These are phyloP conservation scores for Jatropha podagrica DNA, from an alignment of 441 rosid genomes.

Conservation along the genomic window DNA sequence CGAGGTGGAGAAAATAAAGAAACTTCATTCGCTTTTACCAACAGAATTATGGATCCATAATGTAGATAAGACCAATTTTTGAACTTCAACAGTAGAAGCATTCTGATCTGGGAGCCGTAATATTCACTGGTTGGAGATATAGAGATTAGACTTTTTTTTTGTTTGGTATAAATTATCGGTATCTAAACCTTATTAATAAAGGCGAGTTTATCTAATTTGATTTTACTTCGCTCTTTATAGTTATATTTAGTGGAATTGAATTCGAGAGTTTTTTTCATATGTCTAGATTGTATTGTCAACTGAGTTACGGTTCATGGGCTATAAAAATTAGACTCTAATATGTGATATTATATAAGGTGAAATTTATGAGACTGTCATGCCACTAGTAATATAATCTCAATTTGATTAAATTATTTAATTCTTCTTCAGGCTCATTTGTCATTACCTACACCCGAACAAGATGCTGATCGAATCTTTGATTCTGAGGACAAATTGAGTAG, in stretches of 20 bases:
- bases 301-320: too few relatives aligned
- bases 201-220: too few relatives aligned
- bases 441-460: constrained; percentile 22
- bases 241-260: too few relatives aligned
- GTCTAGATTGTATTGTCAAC: too few relatives aligned
- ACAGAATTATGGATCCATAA: background rate
- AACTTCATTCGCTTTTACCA: background rate
- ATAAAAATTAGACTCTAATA: background rate
- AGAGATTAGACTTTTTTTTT: background rate
- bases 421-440: constrained; percentile 61
- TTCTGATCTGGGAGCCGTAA: background rate
- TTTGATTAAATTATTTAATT: constrained; percentile 10
- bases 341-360: background rate
- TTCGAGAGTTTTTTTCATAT: too few relatives aligned
- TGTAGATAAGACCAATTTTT: background rate
- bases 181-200: too few relatives aligned
- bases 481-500: constrained; percentile 29
- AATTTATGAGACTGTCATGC: background rate
- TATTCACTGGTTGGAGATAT: background rate
- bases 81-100: background rate
- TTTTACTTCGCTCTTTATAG: too few relatives aligned
- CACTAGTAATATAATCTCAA: background rate
- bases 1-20: background rate
- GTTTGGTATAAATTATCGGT: too few relatives aligned
- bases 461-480: constrained; percentile 21